A percentile compares a stretch with the other conserved stretches of the same genome.
phyloP scores from a whole-genome alignment of 1,284 basidiomycete species.

The Leccinum cinnamomeum region DNA sequence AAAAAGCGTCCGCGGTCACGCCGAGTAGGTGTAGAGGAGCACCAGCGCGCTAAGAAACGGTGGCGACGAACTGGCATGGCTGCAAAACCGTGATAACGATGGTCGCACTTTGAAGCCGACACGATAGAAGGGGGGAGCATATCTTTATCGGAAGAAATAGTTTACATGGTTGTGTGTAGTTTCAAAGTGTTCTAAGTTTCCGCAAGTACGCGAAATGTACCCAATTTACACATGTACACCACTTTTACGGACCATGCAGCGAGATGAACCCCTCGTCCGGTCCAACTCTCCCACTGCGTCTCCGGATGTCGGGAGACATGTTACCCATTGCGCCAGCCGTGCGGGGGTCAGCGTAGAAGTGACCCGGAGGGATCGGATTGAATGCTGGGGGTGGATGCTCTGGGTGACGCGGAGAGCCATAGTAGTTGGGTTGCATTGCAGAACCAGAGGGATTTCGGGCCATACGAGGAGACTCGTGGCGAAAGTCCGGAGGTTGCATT shows the following conservation, averaged over 20 bases:
- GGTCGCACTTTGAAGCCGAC: neutral
- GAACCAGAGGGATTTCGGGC: slow-evolving; percentile 30
- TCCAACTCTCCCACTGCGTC: slow-evolving; percentile 34
- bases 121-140: neutral
- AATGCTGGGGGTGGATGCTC: slow-evolving; percentile 34
- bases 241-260: slow-evolving; percentile 33
- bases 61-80: slow-evolving; percentile 11
- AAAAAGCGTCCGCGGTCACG: slow-evolving; percentile 24
- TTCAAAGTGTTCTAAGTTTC: neutral
- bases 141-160: neutral
- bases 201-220: neutral
- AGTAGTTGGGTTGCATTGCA: slow-evolving; percentile 33
- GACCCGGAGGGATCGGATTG: slow-evolving; percentile 33
- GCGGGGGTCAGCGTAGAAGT: slow-evolving; percentile 38
- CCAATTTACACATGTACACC: neutral
- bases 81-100: slow-evolving; percentile 6
- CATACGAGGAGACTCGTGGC: slow-evolving; percentile 34
- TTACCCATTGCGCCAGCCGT: slow-evolving; percentile 33
- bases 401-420: slow-evolving; percentile 37
- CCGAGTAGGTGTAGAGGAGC: slow-evolving; percentile 16
- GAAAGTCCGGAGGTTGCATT: slow-evolving; percentile 37
- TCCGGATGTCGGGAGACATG: slow-evolving; percentile 41
- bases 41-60: slow-evolving; percentile 17
- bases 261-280: slow-evolving; percentile 37
- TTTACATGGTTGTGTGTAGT: slow-evolving; percentile 3